Conservation (phyloP, 139 green algal genomes). For the Marvania coccoides region DNA sequence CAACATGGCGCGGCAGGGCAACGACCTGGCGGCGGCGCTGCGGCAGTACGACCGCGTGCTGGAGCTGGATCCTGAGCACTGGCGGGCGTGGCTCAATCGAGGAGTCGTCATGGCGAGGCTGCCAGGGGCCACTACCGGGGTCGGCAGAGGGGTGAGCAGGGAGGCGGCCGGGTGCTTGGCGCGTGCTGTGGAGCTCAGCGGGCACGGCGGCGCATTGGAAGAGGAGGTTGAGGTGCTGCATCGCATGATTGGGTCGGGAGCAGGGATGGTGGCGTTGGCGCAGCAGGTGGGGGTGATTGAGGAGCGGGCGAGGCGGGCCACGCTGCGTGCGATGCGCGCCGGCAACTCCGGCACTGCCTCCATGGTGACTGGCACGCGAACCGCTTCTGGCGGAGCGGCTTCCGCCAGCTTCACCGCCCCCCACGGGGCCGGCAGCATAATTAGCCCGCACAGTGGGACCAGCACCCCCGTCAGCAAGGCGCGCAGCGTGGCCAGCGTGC, state of each 20-base stretch:
- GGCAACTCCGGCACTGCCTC: too few species aligned
- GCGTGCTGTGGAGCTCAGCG: neutral
- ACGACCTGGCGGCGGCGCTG: neutral
- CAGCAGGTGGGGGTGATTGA: neutral
- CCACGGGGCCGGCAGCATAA: too few species aligned
- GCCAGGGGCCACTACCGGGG: neutral
- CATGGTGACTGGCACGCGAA: too few species aligned
- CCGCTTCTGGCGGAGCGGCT: too few species aligned
- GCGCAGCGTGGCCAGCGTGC: too few species aligned
- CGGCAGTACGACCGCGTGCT: neutral
- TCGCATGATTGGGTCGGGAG: neutral
- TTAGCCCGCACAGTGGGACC: too few species aligned
- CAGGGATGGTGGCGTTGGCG: neutral
- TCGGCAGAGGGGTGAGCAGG: neutral
- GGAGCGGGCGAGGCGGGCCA: neutral
- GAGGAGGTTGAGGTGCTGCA: neutral
- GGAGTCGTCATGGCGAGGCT: neutral
- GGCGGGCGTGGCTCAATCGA: neutral
- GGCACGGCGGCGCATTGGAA: neutral
- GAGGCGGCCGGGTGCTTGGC: neutral
- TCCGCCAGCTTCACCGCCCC: too few species aligned
- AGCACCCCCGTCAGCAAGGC: too few species aligned
- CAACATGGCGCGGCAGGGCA: neutral
- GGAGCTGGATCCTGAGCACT: neutral
- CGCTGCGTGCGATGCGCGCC: neutral